Evolutionary conservation across 2,329 filamentous ascomycete species (phyloP).

Genomic region (Colletotrichum sp.): DNA sequence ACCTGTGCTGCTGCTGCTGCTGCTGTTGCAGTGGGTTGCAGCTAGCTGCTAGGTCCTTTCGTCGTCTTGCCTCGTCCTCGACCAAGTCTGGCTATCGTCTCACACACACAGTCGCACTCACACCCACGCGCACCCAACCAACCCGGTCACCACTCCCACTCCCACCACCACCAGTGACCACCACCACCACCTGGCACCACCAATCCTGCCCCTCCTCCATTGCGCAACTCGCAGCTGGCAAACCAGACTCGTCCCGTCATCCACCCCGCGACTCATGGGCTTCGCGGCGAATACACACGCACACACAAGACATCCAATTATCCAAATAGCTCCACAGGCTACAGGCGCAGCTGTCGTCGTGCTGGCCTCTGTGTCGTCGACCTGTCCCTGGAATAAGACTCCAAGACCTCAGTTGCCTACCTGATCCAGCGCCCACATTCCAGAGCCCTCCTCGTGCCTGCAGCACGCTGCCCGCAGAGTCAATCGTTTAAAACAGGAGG

Average conservation of each 20-base stretch:
- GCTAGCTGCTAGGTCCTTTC: neutral
- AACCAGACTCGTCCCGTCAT: neutral
- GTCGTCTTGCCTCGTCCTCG: neutral
- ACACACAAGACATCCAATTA: neutral
- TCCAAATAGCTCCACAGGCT: neutral
- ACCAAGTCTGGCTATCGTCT: neutral
- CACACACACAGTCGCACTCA: neutral
- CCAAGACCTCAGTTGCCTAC: neutral
- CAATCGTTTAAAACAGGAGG: constrained; percentile 16
- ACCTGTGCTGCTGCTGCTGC: neutral
- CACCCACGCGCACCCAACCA: neutral
- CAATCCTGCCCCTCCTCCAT: neutral
- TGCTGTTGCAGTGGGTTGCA: neutral
- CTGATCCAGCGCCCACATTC: constrained; percentile 10
- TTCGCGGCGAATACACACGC: neutral
- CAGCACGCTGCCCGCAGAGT: constrained; percentile 4
- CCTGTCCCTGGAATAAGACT: neutral
- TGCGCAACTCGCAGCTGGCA: neutral
- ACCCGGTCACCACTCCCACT: neutral
- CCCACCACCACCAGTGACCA: neutral
- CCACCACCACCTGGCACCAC: neutral
- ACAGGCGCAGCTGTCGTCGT: neutral
- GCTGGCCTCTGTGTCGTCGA: neutral
- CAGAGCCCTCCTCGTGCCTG: constrained; percentile 11
- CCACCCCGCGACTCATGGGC: neutral